Conservation (phyloP, 2,329 filamentous ascomycete species). For the Grosmannia clavigera region DNA sequence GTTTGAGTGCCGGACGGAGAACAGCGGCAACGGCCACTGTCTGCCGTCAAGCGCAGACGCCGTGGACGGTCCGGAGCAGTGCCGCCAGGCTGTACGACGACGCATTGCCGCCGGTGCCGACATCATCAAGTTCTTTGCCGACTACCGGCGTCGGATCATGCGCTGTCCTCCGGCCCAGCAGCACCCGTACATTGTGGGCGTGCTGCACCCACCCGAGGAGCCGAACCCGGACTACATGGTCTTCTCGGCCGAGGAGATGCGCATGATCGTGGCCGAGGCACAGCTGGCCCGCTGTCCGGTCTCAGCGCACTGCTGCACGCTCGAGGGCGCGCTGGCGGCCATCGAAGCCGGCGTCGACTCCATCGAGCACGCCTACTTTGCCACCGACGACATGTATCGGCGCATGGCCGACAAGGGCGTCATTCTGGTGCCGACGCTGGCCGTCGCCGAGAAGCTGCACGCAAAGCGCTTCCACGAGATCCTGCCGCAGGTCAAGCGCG, state of each 20-base stretch:
- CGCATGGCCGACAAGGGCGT: slow-evolving; percentile 31
- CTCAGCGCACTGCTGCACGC: slow-evolving; percentile 28
- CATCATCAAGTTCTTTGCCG: slow-evolving; percentile 41
- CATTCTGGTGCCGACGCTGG: slow-evolving; percentile 41
- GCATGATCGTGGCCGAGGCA: slow-evolving; percentile 35
- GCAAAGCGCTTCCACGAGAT: slow-evolving; percentile 17
- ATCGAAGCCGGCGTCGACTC: slow-evolving; percentile 31
- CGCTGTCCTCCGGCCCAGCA: slow-evolving; percentile 22
- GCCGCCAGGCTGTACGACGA: slow-evolving; percentile 31
- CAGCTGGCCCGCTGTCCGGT: slow-evolving; percentile 27
- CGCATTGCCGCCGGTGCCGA: slow-evolving; percentile 36
- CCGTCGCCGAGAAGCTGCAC: slow-evolving; percentile 27
- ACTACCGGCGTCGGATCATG: slow-evolving; percentile 32
- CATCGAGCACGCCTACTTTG: slow-evolving; percentile 32
- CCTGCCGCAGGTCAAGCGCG: slow-evolving; percentile 28
- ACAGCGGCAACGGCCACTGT: slow-evolving; percentile 20
- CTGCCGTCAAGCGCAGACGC: slow-evolving; percentile 27
- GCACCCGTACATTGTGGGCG: slow-evolving; percentile 4
- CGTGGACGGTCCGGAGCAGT: slow-evolving; percentile 34
- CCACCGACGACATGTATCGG: slow-evolving; percentile 26
- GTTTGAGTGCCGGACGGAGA: slow-evolving; percentile 38
- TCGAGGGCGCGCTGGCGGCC: slow-evolving; percentile 31
- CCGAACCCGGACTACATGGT: slow-evolving; percentile 29
- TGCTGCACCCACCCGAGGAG: slow-evolving; percentile 24
- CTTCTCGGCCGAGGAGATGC: slow-evolving; percentile 36